phyloP scores from a whole-genome alignment of 2,329 filamentous ascomycete genomes.

The Alternaria dauci region DNA sequence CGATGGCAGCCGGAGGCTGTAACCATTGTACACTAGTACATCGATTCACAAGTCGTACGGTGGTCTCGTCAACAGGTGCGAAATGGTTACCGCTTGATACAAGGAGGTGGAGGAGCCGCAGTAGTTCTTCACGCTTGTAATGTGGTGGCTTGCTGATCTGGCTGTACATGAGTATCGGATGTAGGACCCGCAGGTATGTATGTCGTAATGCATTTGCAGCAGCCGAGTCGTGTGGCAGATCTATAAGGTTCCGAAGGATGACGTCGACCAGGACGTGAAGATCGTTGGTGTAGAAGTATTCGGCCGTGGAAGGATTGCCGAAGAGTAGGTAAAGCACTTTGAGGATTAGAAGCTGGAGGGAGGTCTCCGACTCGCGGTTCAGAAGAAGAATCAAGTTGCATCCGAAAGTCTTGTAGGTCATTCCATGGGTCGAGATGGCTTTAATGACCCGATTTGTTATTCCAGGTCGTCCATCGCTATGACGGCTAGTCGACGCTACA shows the following conservation, averaged over 20 bases:
- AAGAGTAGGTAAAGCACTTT: conserved; percentile 96
- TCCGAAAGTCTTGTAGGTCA: conserved; percentile 89
- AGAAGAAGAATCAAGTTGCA: conserved; percentile 96
- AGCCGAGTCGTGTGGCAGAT: conserved; percentile 81
- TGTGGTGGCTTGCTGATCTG: conserved; percentile 86
- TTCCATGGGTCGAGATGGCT: conserved; percentile 80
- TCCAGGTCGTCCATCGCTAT: conserved; percentile 55
- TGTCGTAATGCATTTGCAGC: conserved; percentile 71
- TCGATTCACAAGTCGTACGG: conserved; percentile 77
- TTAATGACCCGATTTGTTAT: conserved; percentile 96
- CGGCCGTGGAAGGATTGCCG: conserved; percentile 87
- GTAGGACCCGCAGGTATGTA: conserved; percentile 92
- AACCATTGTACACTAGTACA: conserved; percentile 78
- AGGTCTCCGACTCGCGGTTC: conserved; percentile 92
- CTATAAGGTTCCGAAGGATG: conserved; percentile 94
- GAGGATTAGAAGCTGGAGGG: conserved; percentile 91
- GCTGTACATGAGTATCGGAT: conserved; percentile 89
- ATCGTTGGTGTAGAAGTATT: conserved; percentile 99
- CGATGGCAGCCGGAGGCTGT: conserved; percentile 25
- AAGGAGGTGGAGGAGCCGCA: conserved; percentile 77
- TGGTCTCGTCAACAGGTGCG: conserved; percentile 81
- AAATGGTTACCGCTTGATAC: conserved; percentile 73
- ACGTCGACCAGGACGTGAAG: conserved; percentile 93
- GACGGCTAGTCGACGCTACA: conserved; percentile 66
- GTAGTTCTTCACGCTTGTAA: conserved; percentile 89